phyloP scores from a whole-genome alignment of 108 stramenopile species.

The Nitzschia palea region DNA sequence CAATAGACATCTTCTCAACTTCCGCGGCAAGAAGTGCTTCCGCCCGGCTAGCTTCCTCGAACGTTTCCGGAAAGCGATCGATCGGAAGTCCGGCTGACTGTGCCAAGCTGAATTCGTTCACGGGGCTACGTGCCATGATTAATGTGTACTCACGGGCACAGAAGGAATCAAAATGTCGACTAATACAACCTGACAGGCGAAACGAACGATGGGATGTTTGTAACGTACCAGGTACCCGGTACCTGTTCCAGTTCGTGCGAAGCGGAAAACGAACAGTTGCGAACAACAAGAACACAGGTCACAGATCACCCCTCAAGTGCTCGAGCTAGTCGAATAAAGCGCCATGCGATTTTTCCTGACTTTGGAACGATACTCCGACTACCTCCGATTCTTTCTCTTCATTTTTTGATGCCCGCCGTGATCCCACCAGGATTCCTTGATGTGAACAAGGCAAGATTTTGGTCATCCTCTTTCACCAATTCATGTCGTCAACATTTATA shows the following conservation, averaged over 20 bases:
- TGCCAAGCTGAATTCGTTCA: background rate
- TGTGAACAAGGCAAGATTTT: no score
- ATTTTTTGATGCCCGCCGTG: no score
- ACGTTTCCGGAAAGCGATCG: conserved; percentile 6
- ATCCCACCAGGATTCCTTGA: no score
- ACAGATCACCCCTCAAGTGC: background rate
- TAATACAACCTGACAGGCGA: background rate
- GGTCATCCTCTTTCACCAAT: no score
- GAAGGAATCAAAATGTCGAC: background rate
- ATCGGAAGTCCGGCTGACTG: background rate
- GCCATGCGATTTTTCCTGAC: no score
- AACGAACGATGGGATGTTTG: no score
- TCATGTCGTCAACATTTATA: no score
- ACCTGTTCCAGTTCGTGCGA: no score
- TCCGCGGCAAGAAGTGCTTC: conserved; percentile 12
- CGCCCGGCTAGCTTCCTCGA: background rate
- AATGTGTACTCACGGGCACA: background rate
- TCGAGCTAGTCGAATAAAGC: background rate
- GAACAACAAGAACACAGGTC: background rate
- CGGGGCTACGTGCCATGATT: background rate
- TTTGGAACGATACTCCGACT: no score
- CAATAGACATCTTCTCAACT: conserved; percentile 6
- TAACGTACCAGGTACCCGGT: no score
- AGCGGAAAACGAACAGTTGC: no score
- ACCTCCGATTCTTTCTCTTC: no score